A percentile compares a stretch with the other conserved stretches of the same genome.
Conservation (phyloP, 345 rosid genomes). For the Clarkia xantiana region DNA sequence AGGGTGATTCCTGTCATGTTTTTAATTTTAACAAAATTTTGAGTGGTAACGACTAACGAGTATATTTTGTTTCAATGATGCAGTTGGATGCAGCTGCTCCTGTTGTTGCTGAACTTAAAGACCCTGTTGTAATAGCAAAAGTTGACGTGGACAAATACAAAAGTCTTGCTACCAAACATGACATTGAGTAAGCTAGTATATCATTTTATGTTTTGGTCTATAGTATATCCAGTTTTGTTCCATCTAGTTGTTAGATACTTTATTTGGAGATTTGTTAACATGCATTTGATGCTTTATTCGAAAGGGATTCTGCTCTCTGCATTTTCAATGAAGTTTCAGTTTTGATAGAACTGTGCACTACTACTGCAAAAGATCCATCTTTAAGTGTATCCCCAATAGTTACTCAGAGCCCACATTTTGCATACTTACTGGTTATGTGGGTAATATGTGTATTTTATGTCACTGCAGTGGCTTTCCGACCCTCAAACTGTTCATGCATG, state of each 20-base stretch:
- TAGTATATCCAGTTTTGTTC: background rate
- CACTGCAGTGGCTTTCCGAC: slow-evolving; percentile 66
- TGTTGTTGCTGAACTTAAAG: slow-evolving; percentile 47
- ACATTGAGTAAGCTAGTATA: slow-evolving; percentile 39
- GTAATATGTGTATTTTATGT: too few species aligned
- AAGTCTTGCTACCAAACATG: slow-evolving; percentile 54
- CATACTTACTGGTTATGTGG: too few species aligned
- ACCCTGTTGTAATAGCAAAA: slow-evolving; percentile 80
- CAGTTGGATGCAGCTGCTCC: slow-evolving; percentile 91
- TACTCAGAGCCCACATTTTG: too few species aligned
- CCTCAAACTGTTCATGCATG: slow-evolving; percentile 70
- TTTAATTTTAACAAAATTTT: too few species aligned
- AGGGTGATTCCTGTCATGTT: too few species aligned
- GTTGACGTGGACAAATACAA: slow-evolving; percentile 67
- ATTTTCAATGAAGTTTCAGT: background rate
- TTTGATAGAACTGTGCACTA: background rate
- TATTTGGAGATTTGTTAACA: too few species aligned
- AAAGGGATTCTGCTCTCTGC: too few species aligned
- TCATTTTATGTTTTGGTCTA: background rate
- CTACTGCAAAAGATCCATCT: too few species aligned
- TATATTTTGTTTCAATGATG: slow-evolving; percentile 8
- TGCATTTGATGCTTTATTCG: too few species aligned
- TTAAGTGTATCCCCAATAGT: too few species aligned
- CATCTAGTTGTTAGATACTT: too few species aligned
- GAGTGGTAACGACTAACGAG: too few species aligned